Conservation (phyloP, 1,284 basidiomycete species). For the Vanrija sp. region DNA sequence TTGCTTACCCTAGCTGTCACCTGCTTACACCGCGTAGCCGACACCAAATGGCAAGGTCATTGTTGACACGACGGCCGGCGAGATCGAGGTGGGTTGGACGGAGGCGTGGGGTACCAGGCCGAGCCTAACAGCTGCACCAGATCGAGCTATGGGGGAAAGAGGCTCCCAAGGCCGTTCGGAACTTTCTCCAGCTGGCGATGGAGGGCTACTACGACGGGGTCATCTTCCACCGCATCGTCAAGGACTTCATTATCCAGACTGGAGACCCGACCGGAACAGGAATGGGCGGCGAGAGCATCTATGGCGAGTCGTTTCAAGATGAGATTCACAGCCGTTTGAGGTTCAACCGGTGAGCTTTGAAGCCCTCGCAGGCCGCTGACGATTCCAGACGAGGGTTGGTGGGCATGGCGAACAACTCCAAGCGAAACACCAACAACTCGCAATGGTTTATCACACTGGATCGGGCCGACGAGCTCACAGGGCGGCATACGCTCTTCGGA, state of each 20-base stretch:
- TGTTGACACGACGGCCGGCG: constrained; percentile 82
- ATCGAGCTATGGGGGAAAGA: constrained; percentile 96
- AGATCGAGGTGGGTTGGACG: constrained; percentile 60
- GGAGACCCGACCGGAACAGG: constrained; percentile 94
- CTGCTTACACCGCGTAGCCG: constrained; percentile 26
- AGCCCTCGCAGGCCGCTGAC: constrained; percentile 33
- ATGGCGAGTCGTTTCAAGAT: constrained; percentile 86
- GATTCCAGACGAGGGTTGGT: constrained; percentile 78
- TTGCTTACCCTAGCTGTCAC: not conserved
- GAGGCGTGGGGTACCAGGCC: not conserved
- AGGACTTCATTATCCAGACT: constrained; percentile 86
- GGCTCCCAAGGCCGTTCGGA: constrained; percentile 87
- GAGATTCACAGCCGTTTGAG: constrained; percentile 85
- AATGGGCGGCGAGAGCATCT: constrained; percentile 83
- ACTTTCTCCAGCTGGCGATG: constrained; percentile 83
- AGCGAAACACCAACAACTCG: constrained; percentile 76
- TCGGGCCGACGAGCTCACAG: constrained; percentile 79
- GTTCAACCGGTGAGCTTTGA: constrained; percentile 39
- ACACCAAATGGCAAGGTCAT: constrained; percentile 79
- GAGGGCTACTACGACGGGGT: constrained; percentile 96
- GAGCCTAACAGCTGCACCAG: constrained; percentile 21
- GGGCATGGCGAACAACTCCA: constrained; percentile 88
- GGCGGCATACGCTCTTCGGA: constrained; percentile 84
- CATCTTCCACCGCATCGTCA: constrained; percentile 80
- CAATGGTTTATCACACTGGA: constrained; percentile 91